These are phyloP conservation scores for Saccharomycopsis vini DNA, from an alignment of 805 yeast genomes.

Conservation along the genomic window DNA sequence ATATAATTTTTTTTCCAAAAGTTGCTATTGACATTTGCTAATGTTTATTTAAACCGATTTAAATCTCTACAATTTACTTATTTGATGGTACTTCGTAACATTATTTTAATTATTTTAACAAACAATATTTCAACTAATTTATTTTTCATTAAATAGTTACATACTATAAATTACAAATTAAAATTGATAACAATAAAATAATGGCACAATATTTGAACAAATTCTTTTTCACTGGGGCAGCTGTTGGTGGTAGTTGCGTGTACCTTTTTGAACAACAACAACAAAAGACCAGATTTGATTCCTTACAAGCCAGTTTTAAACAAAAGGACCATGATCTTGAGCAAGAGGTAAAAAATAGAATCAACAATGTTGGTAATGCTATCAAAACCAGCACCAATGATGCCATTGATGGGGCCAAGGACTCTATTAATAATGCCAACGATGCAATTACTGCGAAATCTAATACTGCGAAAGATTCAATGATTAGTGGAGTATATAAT, in stretches of 20 bases:
- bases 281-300: not conserved
- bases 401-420: slow-evolving; percentile 96
- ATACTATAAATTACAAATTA: not conserved
- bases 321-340: not conserved
- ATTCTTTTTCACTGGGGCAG: slow-evolving; percentile 15
- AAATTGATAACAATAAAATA: not conserved
- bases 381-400: slow-evolving; percentile 24
- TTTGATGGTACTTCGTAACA: too few species aligned
- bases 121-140: too few species aligned
- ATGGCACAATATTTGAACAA: slow-evolving; percentile 15
- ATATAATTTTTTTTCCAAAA: too few species aligned
- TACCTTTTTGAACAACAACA: slow-evolving; percentile 11
- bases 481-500: slow-evolving; percentile 16
- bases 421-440: slow-evolving; percentile 40
- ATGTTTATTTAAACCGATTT: too few species aligned
- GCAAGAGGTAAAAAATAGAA: slow-evolving; percentile 1
- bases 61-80: too few species aligned
- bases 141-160: too few species aligned
- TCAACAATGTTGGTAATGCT: slow-evolving; percentile 9
- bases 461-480: slow-evolving; percentile 18
- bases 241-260: slow-evolving; percentile 14
- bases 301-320: not conserved
- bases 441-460: slow-evolving; percentile 31
- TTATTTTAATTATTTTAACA: too few species aligned
- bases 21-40: too few species aligned